Percentiles rank a stretch among this genome's conserved stretches.
These are phyloP conservation scores for Aegle marmelos DNA, from an alignment of 345 rosid genomes.

Conservation along the genomic window DNA sequence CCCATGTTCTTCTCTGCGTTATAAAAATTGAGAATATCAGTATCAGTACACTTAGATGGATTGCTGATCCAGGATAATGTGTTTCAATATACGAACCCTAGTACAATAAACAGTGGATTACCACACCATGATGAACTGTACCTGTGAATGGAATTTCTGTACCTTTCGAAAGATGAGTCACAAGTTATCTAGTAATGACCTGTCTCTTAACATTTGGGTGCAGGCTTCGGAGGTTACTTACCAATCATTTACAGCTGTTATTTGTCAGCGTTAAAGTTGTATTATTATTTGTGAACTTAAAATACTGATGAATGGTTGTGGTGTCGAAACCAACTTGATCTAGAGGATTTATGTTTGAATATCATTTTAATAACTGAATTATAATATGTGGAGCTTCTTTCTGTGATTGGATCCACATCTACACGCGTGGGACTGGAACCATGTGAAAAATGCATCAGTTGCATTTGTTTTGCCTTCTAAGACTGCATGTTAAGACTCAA, in stretches of 20 bases:
- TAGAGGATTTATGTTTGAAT: neutral
- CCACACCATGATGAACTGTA: neutral
- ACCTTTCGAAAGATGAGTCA: neutral
- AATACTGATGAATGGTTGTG: neutral
- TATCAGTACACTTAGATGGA: neutral
- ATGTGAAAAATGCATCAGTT: neutral
- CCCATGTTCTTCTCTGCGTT: neutral
- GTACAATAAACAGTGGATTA: too few species aligned
- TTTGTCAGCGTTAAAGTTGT: neutral
- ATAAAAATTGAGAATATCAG: neutral
- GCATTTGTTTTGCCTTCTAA: neutral
- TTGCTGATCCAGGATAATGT: neutral
- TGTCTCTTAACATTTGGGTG: neutral
- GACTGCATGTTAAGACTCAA: neutral
- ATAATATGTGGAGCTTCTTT: too few species aligned
- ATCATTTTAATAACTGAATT: neutral
- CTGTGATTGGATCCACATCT: too few species aligned
- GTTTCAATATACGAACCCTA: too few species aligned
- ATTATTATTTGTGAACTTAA: neutral
- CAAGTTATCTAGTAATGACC: neutral
- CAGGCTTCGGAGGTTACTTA: neutral
- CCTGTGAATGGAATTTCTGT: neutral
- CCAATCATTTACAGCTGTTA: neutral
- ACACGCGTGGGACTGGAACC: neutral
- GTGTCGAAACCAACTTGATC: neutral